Base-by-base conservation (phyloP, 345 rosid genomes). In the Corchorus capsularis region DNA sequence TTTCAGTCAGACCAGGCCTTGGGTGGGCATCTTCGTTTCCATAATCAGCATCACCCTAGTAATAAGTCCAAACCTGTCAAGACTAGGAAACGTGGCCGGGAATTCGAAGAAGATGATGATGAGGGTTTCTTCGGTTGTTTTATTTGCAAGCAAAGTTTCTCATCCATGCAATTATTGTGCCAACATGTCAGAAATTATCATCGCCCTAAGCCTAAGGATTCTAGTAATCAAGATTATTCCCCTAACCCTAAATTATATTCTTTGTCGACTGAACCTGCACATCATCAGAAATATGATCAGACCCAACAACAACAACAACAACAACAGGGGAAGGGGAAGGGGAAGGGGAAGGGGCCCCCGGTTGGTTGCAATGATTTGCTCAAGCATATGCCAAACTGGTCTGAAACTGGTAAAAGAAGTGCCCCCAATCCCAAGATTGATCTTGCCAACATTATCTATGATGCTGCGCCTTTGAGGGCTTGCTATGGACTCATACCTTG, bases 1-100 rank as follows among this genome's bases (percentile, higher is more conserved):
- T 69, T 69, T 15, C 16, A 14, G 45, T 69, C 72, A 9, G 55
- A 7, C 5, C 32, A 34, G 45, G 59, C 59, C 57, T 8, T 69
- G 45, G 13, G 22, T 1, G 72, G 72, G 27, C 72, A 50, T 52
- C 60, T 50, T 69, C 73, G 73, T 4, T 4, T 69, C 73, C 60
- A 50, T 52, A 32, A 27, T 14, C 22, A 20, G 17, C 15, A 13
- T 20, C n/a, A 12, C 16, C n/a, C 11, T 3, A 46, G 6, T 27
- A 27, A 27, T 27, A 27, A 27, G 27, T 27, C 27, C 27, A 27
- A 27, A 27, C 27, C 27, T 27, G 54, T 66, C 54, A 13, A 66
- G 41, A 64, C 13, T 50, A 41, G 52, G 27, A 14, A 66, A 66
- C 47, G 8, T 39, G 10, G 6, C 19, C 13, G 34, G 34, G 20